These are phyloP conservation scores for Endocalyx cinctus DNA, from an alignment of 2,329 filamentous ascomycete genomes.

Conservation along the genomic window DNA sequence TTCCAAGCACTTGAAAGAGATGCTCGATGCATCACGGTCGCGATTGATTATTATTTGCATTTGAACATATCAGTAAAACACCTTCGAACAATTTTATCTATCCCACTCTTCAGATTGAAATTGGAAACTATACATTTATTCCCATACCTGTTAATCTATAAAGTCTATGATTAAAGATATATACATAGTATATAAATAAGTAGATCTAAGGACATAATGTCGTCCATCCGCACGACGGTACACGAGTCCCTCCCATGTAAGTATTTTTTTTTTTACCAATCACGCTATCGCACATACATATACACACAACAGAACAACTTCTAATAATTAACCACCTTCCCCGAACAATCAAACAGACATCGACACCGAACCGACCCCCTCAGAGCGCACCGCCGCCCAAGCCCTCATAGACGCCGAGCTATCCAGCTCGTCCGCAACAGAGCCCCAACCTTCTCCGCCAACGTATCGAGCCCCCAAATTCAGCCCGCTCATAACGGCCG, in stretches of 20 bases:
- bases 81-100: too few relatives aligned
- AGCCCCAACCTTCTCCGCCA: constrained; percentile 36
- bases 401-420: constrained; percentile 67
- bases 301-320: too few relatives aligned
- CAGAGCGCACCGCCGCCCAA: constrained; percentile 61
- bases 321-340: not conserved
- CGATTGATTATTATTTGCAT: too few relatives aligned
- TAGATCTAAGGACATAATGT: constrained; percentile 47
- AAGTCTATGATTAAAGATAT: too few relatives aligned
- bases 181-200: not conserved
- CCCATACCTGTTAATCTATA: too few relatives aligned
- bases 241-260: constrained; percentile 80
- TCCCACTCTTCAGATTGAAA: too few relatives aligned
- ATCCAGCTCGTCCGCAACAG: constrained; percentile 22
- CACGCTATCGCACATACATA: constrained; percentile 7
- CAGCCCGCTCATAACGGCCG: constrained; percentile 60
- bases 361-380: constrained; percentile 64
- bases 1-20: too few relatives aligned
- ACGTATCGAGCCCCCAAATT: constrained; percentile 50
- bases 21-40: too few relatives aligned
- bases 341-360: constrained; percentile 62
- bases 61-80: too few relatives aligned
- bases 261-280: constrained; percentile 21
- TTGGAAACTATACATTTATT: too few relatives aligned
- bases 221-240: constrained; percentile 58